Evolutionary conservation across 805 yeast species (phyloP), one percentile per base, ranked within the genome.

Genomic region (Hanseniaspora occidentalis): DNA sequence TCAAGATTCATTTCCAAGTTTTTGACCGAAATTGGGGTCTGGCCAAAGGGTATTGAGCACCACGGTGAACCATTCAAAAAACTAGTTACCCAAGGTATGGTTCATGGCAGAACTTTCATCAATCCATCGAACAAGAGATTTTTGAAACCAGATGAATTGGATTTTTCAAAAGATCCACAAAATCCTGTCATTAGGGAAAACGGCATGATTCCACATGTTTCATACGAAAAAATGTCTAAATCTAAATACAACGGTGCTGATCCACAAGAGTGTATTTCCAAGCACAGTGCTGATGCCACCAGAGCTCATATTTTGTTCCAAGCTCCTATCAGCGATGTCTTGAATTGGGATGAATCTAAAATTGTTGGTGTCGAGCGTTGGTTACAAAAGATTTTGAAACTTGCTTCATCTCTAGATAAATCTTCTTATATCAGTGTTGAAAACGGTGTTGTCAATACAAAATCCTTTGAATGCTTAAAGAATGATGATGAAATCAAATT

Each of bases 61-160:
- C 61, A 62, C 3, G 85, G 84, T 19, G 98, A 92, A 54, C 98
- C 98, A 2, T 76, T 92, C 53, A 70, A 65, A 42, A 72, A 71
- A 44, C 66, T 92, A 26, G 78, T 89, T 2, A 88, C 96, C 2
- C 97, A 89, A 58, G 98, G 98, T 14, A 92, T 92, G 98, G 98
- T 92, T 3, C 96, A 89, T 45, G 97, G 96, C 2, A 77, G 74
- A 52, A 92, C 98, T 0, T 83, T 57, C 49, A 64, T 67, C 6
- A 79, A 88, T 47, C 92, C 95, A 3, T 60, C 57, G 1, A 79
- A 71, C 23, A 92, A 89, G 0, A 62, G 77, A 42, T 89, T 81
- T 56, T 64, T 92, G 47, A 84, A 76, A 50, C 89, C 94, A 0
- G 77, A 79, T 1, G 96, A 92, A 50, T 56, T 84, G 10, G 78